Base-by-base conservation (phyloP, 768 basidiomycete genomes). In the Leccinum barrowsii region DNA sequence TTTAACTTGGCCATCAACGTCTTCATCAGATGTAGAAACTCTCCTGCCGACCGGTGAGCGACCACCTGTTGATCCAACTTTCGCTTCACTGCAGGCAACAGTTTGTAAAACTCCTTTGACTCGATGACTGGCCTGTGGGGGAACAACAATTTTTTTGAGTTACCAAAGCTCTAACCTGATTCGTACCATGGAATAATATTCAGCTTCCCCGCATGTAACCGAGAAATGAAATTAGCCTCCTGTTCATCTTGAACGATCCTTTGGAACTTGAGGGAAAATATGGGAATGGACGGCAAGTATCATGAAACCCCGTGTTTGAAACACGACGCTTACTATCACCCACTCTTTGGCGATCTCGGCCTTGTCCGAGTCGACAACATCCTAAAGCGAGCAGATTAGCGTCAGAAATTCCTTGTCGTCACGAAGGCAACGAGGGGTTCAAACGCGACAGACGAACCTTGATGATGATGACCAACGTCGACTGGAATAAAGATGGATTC, bases 1-100 rank as follows among this genome's bases (percentile, higher is more conserved):
- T 86, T 86, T 42, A 86, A 63, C 57, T 86, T 86, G 17, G 85
- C 85, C 85, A 86, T 86, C 47, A 86, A 60, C 0, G 82, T 83
- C 67, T 86, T 86, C 65, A 86, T 71, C 3, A 78, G 74, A 40
- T 80, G 78, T 5, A 85, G 70, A 63, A 86, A 86, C 57, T 82
- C 77, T 15, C 80, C 80, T 0, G 82, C 85, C 0, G 77, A 73
- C 0, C 66, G 70, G 62, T 86, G 83, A 0, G 83, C 82, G 1
- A 79, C 55, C 3, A 63, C 58, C 57, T 85, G 83, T 48, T 74
- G 71, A 58, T 85, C 81, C 6, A 87, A 65, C 2, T 71, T 70
- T 54, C 69, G 72, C 59, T 80, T 82, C 30, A 87, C 60, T 0
- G 70, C 67, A 0, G 74, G 73, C 55, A 86, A 85, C n/a, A 85